Evolutionary conservation across 2,329 filamentous ascomycete species (phyloP).

Genomic region (Fusarium camptoceras): DNA sequence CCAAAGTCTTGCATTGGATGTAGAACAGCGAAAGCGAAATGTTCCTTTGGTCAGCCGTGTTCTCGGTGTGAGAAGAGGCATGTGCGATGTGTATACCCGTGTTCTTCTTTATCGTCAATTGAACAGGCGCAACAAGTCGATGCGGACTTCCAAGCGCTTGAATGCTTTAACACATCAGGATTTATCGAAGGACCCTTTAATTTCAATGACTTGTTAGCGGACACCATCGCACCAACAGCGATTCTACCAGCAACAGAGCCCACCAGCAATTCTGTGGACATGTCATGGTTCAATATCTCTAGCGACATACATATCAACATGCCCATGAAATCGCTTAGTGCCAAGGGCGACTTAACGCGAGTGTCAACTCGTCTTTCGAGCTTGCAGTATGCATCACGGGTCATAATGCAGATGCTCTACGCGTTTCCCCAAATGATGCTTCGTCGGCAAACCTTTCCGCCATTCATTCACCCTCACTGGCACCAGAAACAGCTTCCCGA

Average conservation of each 20-base stretch:
- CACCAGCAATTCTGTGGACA: fast-evolving
- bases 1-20: slow-evolving; percentile 42
- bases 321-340: background rate
- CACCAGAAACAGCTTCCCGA: slow-evolving; percentile 36
- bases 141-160: background rate
- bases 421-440: slow-evolving; percentile 51
- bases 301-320: background rate
- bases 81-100: slow-evolving; percentile 30
- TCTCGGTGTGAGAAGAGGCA: slow-evolving; percentile 30
- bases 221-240: background rate
- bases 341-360: slow-evolving; percentile 24
- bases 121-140: background rate
- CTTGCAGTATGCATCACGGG: slow-evolving; percentile 29
- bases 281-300: fast-evolving
- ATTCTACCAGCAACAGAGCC: fast-evolving
- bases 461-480: slow-evolving; percentile 49
- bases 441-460: slow-evolving; percentile 47
- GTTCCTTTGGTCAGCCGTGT: slow-evolving; percentile 42
- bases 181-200: background rate
- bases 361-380: slow-evolving; percentile 18
- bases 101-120: background rate
- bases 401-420: slow-evolving; percentile 44
- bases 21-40: slow-evolving; percentile 41
- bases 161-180: background rate
- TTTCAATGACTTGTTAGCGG: background rate